phyloP scores from a whole-genome alignment of 2,329 filamentous ascomycete species.

The Furcasterigmium furcatum region DNA sequence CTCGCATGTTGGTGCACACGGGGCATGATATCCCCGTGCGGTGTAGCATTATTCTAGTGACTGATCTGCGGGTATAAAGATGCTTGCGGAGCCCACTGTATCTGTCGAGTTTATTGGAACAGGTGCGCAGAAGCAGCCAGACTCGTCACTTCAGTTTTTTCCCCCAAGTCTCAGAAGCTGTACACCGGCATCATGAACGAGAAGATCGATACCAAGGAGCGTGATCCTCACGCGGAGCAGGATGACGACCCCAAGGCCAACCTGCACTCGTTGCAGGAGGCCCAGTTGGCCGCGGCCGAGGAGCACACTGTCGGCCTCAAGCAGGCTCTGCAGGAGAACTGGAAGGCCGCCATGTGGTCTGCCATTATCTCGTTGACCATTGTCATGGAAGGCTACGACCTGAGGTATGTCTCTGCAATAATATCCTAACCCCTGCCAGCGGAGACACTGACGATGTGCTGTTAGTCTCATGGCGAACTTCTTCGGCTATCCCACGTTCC shows the following conservation, averaged over 20 bases:
- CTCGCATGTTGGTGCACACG: too few species aligned
- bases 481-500: slow-evolving; percentile 36
- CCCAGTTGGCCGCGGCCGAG: slow-evolving; percentile 9
- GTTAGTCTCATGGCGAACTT: slow-evolving; percentile 34
- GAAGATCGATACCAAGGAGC: not conserved
- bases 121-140: too few species aligned
- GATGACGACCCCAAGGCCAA: slow-evolving; percentile 10
- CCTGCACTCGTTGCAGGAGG: slow-evolving; percentile 7
- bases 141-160: too few species aligned
- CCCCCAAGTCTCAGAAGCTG: too few species aligned
- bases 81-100: too few species aligned
- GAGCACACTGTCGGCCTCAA: slow-evolving; percentile 21
- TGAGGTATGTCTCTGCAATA: slow-evolving; percentile 24
- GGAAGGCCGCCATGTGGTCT: slow-evolving; percentile 33
- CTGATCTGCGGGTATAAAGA: too few species aligned
- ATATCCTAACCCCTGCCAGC: not conserved
- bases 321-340: slow-evolving; percentile 24
- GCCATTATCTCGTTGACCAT: slow-evolving; percentile 37
- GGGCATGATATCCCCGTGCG: too few species aligned
- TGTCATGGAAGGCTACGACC: slow-evolving; percentile 49
- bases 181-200: too few species aligned
- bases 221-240: slow-evolving; percentile 1
- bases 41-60: too few species aligned
- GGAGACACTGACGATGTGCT: not conserved
- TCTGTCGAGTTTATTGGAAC: too few species aligned